phyloP scores from a whole-genome alignment of 169 alveolate species.

The Plasmodium gonderi region DNA sequence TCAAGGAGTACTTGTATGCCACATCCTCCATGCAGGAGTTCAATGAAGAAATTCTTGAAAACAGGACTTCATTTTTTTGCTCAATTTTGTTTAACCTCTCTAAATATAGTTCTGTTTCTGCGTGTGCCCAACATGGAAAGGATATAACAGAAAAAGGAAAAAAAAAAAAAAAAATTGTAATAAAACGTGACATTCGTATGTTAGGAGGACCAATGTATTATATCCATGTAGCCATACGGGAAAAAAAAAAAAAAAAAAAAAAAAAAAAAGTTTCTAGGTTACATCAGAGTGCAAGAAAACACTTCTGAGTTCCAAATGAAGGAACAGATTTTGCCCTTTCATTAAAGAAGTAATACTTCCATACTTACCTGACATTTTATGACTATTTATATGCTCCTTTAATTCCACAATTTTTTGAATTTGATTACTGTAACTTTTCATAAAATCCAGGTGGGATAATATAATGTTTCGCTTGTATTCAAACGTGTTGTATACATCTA shows the following conservation, averaged over 20 bases:
- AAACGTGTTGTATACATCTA: conserved; percentile 47
- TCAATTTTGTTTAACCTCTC: conserved; percentile 31
- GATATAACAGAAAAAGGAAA: neutral
- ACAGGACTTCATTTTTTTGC: conserved; percentile 12
- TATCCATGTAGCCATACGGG: neutral
- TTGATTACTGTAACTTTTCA: conserved; percentile 41
- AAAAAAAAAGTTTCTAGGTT: too few relatives aligned
- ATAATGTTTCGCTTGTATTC: conserved; percentile 53
- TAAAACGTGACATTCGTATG: neutral
- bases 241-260: too few relatives aligned
- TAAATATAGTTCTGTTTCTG: conserved; percentile 33
- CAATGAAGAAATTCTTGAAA: conserved; percentile 18
- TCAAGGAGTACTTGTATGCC: conserved; percentile 32
- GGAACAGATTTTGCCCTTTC: neutral
- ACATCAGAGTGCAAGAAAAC: too few relatives aligned
- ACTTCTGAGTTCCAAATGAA: too few relatives aligned
- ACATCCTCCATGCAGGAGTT: conserved; percentile 21
- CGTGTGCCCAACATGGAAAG: neutral
- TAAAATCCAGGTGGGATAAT: conserved; percentile 43
- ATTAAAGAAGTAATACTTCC: too few relatives aligned
- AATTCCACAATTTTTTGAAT: conserved; percentile 27
- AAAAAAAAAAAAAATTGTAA: neutral
- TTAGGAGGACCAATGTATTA: neutral
- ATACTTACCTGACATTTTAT: conserved; percentile 40
- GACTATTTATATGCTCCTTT: conserved; percentile 41